Conservation (phyloP, 176 grass and related monocot genomes). For the Oryza glumipatula region DNA sequence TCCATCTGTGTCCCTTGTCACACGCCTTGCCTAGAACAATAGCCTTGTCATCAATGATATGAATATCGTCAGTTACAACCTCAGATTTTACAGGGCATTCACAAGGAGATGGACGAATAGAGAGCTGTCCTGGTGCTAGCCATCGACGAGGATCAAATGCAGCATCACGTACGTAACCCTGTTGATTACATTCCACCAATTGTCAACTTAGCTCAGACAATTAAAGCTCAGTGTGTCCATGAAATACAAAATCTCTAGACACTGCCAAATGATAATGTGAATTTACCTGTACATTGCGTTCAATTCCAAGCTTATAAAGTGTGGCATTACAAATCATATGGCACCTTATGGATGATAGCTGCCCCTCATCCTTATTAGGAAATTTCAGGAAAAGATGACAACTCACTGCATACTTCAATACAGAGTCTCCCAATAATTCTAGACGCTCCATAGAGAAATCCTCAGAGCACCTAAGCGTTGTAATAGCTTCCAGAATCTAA, state of each 20-base stretch:
- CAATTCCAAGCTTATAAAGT: slow-evolving; percentile 74
- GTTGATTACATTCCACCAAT: slow-evolving; percentile 31
- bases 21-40: slow-evolving; percentile 82
- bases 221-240: neutral
- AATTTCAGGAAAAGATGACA: slow-evolving; percentile 80
- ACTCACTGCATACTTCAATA: slow-evolving; percentile 84
- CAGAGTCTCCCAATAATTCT: slow-evolving; percentile 84
- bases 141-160: slow-evolving; percentile 90
- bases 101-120: slow-evolving; percentile 64
- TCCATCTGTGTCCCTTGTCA: slow-evolving; percentile 89
- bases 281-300: slow-evolving; percentile 74
- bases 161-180: slow-evolving; percentile 91
- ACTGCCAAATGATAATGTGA: slow-evolving; percentile 16
- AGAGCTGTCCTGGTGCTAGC: slow-evolving; percentile 87
- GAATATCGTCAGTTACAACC: slow-evolving; percentile 44
- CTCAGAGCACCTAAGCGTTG: slow-evolving; percentile 73
- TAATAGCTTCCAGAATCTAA: slow-evolving; percentile 95
- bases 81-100: slow-evolving; percentile 54
- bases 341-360: slow-evolving; percentile 60
- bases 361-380: slow-evolving; percentile 71
- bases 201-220: slow-evolving; percentile 16
- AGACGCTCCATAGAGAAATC: slow-evolving; percentile 97
- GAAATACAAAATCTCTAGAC: slow-evolving; percentile 10
- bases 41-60: slow-evolving; percentile 47
- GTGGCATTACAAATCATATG: slow-evolving; percentile 78